Evolutionary conservation across 352 stramenopile species (phyloP).

Genomic region (Phytophthora constricta): DNA sequence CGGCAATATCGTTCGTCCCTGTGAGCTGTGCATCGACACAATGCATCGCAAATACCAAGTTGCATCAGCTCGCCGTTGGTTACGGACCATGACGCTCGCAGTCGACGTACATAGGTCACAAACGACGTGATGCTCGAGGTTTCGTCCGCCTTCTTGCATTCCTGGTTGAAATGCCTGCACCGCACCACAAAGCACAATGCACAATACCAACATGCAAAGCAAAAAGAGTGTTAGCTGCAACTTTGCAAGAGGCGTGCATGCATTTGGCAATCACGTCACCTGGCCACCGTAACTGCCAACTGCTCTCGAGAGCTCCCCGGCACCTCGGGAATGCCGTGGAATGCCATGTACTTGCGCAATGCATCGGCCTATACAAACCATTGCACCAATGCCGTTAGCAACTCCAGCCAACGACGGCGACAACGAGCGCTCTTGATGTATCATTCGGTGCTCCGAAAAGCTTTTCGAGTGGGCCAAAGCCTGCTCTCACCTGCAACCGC

Average conservation of each 20-base stretch:
- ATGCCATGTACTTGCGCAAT: slow-evolving; percentile 74
- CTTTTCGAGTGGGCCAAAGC: not conserved
- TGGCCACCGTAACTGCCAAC: slow-evolving; percentile 67
- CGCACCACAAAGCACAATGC: slow-evolving; percentile 7
- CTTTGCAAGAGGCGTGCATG: not conserved
- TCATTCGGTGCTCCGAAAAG: slow-evolving; percentile 10
- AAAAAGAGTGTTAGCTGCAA: no score
- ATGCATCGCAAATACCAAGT: not conserved
- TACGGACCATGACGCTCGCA: not conserved
- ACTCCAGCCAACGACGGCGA: not conserved
- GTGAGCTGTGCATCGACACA: slow-evolving; percentile 28
- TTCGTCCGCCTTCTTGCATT: slow-evolving; percentile 69
- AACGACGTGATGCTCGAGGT: slow-evolving; percentile 69
- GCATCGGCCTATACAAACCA: slow-evolving; percentile 46
- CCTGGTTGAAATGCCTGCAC: slow-evolving; percentile 72
- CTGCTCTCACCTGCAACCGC: slow-evolving; percentile 52
- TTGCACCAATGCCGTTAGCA: slow-evolving; percentile 27
- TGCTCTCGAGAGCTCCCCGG: slow-evolving; percentile 60
- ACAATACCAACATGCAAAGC: not conserved
- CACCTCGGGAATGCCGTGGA: slow-evolving; percentile 57
- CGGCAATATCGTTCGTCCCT: slow-evolving; percentile 21
- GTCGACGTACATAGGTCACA: slow-evolving; percentile 60
- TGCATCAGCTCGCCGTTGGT: not conserved
- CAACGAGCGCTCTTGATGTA: slow-evolving; percentile 2
- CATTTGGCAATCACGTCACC: slow-evolving; percentile 37